Base-by-base conservation (phyloP, 306 rosid genomes). In the Sophora flavescens region DNA sequence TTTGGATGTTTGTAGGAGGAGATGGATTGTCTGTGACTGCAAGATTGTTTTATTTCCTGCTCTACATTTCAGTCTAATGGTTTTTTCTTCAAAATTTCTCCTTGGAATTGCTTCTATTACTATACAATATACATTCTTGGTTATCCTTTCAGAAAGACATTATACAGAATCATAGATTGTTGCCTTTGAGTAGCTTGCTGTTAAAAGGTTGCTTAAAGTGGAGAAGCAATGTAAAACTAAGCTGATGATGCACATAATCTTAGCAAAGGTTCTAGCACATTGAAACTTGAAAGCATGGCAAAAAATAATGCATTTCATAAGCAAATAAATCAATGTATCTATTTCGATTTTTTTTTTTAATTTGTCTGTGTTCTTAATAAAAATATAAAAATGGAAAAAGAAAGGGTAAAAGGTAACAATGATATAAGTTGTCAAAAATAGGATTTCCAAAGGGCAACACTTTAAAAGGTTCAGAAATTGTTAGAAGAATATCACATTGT, bases 21-120 rank as follows among this genome's bases (percentile, higher is more conserved):
- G 10, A 47, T 79, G 85, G 67, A 42, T 50, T 79, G 78, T 47
- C 9, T 48, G 59, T 63, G 59, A 68, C 11, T 68, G 32, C 63
- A 47, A 32, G 41, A 59, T 76, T 65, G 47, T 59, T 45, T 57
- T 8, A 72, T 69, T 72, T 74, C 79, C 66, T 75, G 58, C 35
- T 36, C 51, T 69, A 52, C 67, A 51, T 65, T 75, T 80, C 64
- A 75, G 53, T 77, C 30, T 61, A 60, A 61, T 16, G 84, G 62
- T 58, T 60, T 53, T 47, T 47, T 28, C 61, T n/a, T 42, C 26
- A 14, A 17, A 14, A 30, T 26, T 16, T 1, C 48, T 11, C 60
- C 50, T 48, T 63, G 70, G 42, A 44, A 53, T 52, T 75, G 47
- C 51, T 8, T 16, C 67, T 42, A 10, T 39, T 8, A 39, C 44